Conservation (phyloP, 345 rosid species). For the Kandelia obovata region DNA sequence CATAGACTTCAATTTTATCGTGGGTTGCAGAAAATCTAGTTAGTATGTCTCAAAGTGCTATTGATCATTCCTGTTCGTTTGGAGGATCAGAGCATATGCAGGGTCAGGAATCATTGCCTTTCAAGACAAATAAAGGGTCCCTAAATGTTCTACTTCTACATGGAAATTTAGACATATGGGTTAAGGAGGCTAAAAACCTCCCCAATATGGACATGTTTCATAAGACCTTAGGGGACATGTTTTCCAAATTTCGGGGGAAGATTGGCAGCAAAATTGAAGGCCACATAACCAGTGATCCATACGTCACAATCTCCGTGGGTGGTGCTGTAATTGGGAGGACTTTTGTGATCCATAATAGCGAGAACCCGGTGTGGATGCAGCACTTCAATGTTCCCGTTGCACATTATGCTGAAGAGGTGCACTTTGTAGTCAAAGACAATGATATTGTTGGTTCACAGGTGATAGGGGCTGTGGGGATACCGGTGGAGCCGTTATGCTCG, state of each 20-base stretch:
- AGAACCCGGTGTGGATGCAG: constrained; percentile 87
- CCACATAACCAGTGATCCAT: constrained; percentile 81
- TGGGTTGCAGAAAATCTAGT: background rate
- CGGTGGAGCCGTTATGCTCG: constrained; percentile 47
- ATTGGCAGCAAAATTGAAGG: constrained; percentile 49
- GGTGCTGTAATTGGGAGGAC: constrained; percentile 85
- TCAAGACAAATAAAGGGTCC: constrained; percentile 50
- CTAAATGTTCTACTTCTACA: constrained; percentile 56
- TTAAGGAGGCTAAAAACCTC: constrained; percentile 75
- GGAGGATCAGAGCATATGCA: constrained; percentile 64
- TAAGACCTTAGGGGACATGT: constrained; percentile 55
- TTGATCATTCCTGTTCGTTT: constrained; percentile 48
- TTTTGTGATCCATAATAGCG: constrained; percentile 64
- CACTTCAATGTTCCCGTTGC: constrained; percentile 80
- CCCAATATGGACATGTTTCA: constrained; percentile 91
- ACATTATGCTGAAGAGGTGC: constrained; percentile 67
- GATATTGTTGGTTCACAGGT: constrained; percentile 82
- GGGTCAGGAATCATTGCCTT: constrained; percentile 54
- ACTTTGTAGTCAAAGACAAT: constrained; percentile 73
- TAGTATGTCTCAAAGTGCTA: constrained; percentile 44
- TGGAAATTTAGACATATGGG: constrained; percentile 82
- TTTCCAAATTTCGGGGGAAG: constrained; percentile 43
- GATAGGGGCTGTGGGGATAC: constrained; percentile 77
- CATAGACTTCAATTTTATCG: background rate
- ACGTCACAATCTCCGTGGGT: constrained; percentile 60